These are phyloP conservation scores for Pichia sp. DNA, from an alignment of 1,139 yeast species.

Conservation along the genomic window DNA sequence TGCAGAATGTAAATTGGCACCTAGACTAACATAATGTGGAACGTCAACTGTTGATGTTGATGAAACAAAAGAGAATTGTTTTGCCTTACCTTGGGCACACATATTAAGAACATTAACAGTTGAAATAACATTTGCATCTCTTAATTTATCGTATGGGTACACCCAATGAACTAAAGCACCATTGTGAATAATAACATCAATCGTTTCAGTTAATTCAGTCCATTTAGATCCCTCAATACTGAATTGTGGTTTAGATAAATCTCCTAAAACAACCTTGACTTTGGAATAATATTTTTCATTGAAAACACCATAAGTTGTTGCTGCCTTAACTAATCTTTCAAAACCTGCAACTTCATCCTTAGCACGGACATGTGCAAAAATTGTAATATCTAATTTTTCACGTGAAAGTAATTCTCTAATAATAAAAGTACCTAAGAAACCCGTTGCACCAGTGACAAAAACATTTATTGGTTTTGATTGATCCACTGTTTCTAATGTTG, in stretches of 20 bases:
- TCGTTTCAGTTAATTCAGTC: conserved; percentile 45
- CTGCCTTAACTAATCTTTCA: conserved; percentile 70
- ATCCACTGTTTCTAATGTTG: conserved; percentile 33
- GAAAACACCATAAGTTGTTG: conserved; percentile 85
- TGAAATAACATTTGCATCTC: conserved; percentile 91
- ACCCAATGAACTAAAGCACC: conserved; percentile 99
- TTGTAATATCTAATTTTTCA: conserved; percentile 40
- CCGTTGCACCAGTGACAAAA: conserved; percentile 93
- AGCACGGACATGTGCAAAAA: conserved; percentile 92
- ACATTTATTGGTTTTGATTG: conserved; percentile 46
- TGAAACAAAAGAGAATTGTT: conserved; percentile 84
- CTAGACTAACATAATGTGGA: conserved; percentile 67
- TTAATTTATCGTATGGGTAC: conserved; percentile 81
- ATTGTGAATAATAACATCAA: conserved; percentile 87
- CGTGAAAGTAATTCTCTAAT: conserved; percentile 66
- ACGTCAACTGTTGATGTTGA: conserved; percentile 92
- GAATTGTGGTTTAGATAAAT: conserved; percentile 63
- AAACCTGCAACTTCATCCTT: conserved; percentile 58
- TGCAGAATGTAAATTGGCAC: conserved; percentile 51
- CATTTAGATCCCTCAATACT: conserved; percentile 61
- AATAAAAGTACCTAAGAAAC: conserved; percentile 89
- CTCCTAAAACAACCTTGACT: conserved; percentile 77
- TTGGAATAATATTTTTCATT: conserved; percentile 49
- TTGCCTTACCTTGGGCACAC: conserved; percentile 74
- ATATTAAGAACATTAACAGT: conserved; percentile 79